Evolutionary conservation across 805 yeast species (phyloP).

Genomic region (Ogataea minuta): DNA sequence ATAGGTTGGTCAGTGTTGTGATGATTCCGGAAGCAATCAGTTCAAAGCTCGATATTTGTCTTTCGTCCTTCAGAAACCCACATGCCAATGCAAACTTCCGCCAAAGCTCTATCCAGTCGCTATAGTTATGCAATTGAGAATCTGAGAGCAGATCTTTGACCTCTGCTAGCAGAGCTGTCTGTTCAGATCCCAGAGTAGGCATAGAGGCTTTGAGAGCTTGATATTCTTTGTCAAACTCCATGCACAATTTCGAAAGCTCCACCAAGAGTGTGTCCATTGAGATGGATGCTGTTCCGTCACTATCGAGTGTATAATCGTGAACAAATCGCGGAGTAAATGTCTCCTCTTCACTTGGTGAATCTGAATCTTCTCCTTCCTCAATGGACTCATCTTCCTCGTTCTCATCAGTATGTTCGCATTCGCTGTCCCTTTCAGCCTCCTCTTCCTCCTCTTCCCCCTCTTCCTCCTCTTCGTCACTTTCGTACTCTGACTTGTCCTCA

Average conservation of each 20-base stretch:
- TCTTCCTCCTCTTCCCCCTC: constrained; percentile 2
- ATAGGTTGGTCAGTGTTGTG: constrained; percentile 38
- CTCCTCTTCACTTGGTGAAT: constrained; percentile 15
- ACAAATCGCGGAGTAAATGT: constrained; percentile 15
- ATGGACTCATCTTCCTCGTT: constrained; percentile 17
- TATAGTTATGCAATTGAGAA: constrained; percentile 22
- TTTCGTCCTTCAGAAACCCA: constrained; percentile 23
- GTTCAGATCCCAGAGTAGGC: constrained; percentile 22
- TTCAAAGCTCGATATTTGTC: constrained; percentile 67
- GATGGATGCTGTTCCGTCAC: constrained; percentile 22
- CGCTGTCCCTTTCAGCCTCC: constrained; percentile 3
- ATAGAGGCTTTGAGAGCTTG: constrained; percentile 18
- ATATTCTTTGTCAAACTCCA: constrained; percentile 22
- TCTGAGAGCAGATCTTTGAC: constrained; percentile 27
- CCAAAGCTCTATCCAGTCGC: constrained; percentile 40
- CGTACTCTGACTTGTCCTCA: neutral
- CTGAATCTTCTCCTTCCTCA: constrained; percentile 16
- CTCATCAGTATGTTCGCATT: constrained; percentile 7
- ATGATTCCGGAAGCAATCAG: constrained; percentile 67
- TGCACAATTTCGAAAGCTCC: constrained; percentile 20
- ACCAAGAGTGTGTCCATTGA: constrained; percentile 15
- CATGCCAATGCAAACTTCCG: constrained; percentile 35
- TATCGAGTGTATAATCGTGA: constrained; percentile 22
- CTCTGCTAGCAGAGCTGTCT: constrained; percentile 30
- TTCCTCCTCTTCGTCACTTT: neutral